Conservation (phyloP, 2,329 filamentous ascomycete genomes). For the Clonostachys rhizophaga region DNA sequence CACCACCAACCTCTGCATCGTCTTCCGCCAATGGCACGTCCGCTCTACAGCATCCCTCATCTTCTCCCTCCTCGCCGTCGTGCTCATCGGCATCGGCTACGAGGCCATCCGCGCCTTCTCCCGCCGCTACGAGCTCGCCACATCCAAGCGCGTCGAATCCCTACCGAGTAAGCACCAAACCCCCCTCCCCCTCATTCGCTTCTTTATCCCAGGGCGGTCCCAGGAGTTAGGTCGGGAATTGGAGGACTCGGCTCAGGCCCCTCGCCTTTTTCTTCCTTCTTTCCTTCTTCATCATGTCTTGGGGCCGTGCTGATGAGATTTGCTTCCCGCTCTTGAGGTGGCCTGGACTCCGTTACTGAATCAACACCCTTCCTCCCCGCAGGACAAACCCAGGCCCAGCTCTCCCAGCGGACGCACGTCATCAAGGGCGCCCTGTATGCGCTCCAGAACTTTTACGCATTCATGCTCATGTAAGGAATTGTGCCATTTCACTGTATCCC, state of each 20-base stretch:
- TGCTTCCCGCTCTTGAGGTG: constrained; percentile 5
- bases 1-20: constrained; percentile 88
- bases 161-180: constrained; percentile 43
- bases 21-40: constrained; percentile 90
- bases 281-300: too few relatives aligned
- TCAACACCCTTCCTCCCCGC: constrained; percentile 58
- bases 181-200: constrained; percentile 1
- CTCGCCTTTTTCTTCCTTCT: too few relatives aligned
- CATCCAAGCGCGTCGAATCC: constrained; percentile 40
- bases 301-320: neutral
- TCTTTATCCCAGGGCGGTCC: neutral
- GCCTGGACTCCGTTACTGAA: constrained; percentile 51
- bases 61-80: constrained; percentile 76
- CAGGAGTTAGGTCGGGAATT: too few relatives aligned
- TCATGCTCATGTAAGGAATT: constrained; percentile 90
- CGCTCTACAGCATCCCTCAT: constrained; percentile 69
- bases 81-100: constrained; percentile 85
- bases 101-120: constrained; percentile 78
- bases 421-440: constrained; percentile 83
- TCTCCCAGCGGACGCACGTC: constrained; percentile 66
- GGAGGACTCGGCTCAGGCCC: too few relatives aligned
- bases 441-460: constrained; percentile 95
- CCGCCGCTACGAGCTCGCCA: constrained; percentile 66
- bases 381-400: constrained; percentile 54
- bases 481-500: neutral